Base-by-base conservation (phyloP, 164 flowering plant species). In the Platanus orientalis region DNA sequence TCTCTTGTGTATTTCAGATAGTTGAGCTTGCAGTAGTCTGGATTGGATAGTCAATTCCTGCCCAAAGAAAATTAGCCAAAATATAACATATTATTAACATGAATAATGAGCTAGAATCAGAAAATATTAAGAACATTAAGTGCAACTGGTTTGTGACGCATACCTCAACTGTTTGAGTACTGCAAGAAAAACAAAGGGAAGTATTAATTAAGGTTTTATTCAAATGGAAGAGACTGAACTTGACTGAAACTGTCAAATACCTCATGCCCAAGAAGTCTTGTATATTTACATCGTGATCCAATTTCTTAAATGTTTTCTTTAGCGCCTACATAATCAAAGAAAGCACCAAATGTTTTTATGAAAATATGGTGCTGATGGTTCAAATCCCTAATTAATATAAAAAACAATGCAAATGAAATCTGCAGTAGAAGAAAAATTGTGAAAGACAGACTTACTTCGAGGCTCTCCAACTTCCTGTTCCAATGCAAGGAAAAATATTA, bases 401-500 rank as follows among this genome's bases (percentile, higher is more conserved):
- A 42, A 14, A 42, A 27, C n/a, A 49, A 60, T 20, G 26, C 32
- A 20, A 54, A 23, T 13, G 19, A 42, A 54, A 40, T 63, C 21
- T 7, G 27, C 19, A 28, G 24, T 29, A 30, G 28, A 55, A 29
- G 25, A 49, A 34, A 65, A 30, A 25, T 45, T 9, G 19, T 17
- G 25, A 55, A 44, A 27, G 28, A 39, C 23, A 58, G 17, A 61
- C 88, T 79, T 78, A 90, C 96, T 78, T 91, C 95, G 55, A 91
- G 95, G 79, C 92, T 81, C 80, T 91, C 97, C 80, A 91, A 63
- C 70, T 87, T 88, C 90, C 96, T 91, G 95, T 71, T 67, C 23
- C 72, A 81, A 68, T 23, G 5, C 47, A 72, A 65, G 23, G 66
- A 30, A 73, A 61, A 67, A 66, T 10, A 60, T 45, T 73, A 21